phyloP scores from a whole-genome alignment of 2,329 filamentous ascomycete species.

The Trichoderma sp. region DNA sequence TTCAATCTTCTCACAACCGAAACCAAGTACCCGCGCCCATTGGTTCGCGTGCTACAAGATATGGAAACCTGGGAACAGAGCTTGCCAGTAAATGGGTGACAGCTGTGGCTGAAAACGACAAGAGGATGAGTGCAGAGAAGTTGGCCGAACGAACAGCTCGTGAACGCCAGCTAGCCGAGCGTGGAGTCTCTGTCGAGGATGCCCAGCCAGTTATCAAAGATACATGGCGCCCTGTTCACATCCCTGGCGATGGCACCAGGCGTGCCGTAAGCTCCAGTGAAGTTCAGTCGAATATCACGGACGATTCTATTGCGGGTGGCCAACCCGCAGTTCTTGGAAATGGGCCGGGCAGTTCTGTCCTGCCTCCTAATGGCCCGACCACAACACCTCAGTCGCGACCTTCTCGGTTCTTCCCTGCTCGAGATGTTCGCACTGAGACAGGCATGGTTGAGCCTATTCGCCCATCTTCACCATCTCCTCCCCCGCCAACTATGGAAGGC shows the following conservation, averaged over 20 bases:
- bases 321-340: slow-evolving; percentile 32
- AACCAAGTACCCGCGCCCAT: slow-evolving; percentile 34
- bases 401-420: slow-evolving; percentile 62
- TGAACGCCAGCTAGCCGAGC: slow-evolving; percentile 45
- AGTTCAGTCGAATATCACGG: slow-evolving; percentile 28
- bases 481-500: slow-evolving; percentile 66
- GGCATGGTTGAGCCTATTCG: slow-evolving; percentile 40
- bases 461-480: slow-evolving; percentile 63
- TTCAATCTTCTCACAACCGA: slow-evolving; percentile 29
- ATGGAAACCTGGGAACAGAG: slow-evolving; percentile 31
- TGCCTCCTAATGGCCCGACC: slow-evolving; percentile 31
- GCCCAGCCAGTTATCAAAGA: slow-evolving; percentile 51
- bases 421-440: slow-evolving; percentile 47
- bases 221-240: slow-evolving; percentile 50
- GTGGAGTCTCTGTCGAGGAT: slow-evolving; percentile 45
- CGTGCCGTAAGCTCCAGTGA: slow-evolving; percentile 29
- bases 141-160: slow-evolving; percentile 41
- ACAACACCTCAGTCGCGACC: slow-evolving; percentile 47
- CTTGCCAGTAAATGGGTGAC: slow-evolving; percentile 44
- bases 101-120: slow-evolving; percentile 47
- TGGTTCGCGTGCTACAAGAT: slow-evolving; percentile 33
- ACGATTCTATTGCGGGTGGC: slow-evolving; percentile 26
- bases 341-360: slow-evolving; percentile 26
- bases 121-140: slow-evolving; percentile 41
- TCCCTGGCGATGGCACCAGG: slow-evolving; percentile 38